Percentiles rank a stretch among this genome's conserved stretches.
phyloP scores from a whole-genome alignment of 352 stramenopile species.

The Pythium periplocum region DNA sequence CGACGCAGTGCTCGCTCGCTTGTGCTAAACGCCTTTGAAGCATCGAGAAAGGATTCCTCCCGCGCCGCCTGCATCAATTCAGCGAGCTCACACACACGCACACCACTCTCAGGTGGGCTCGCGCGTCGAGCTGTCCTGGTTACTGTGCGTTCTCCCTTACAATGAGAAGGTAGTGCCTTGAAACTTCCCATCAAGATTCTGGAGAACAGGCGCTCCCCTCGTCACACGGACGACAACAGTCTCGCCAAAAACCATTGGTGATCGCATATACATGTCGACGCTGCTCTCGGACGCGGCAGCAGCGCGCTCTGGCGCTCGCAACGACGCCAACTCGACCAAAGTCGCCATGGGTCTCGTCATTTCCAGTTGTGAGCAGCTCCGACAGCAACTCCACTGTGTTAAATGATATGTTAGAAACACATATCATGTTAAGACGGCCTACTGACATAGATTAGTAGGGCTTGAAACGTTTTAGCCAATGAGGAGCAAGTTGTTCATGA shows the following conservation, averaged over 20 bases:
- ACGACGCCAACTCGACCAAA: neutral
- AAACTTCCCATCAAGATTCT: constrained; percentile 80
- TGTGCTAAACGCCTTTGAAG: constrained; percentile 75
- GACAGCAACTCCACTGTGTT: neutral
- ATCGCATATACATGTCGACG: constrained; percentile 4
- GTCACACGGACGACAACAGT: constrained; percentile 23
- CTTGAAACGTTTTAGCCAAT: neutral
- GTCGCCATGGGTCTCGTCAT: constrained; percentile 37
- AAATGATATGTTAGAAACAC: too few relatives aligned
- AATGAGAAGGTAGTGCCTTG: constrained; percentile 76
- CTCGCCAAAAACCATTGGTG: constrained; percentile 69
- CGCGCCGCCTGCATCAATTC: constrained; percentile 39
- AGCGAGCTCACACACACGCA: constrained; percentile 6
- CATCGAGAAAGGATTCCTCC: constrained; percentile 50
- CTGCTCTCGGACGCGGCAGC: neutral
- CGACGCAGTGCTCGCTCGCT: neutral
- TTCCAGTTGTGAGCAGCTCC: constrained; percentile 43
- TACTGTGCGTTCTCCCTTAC: constrained; percentile 65
- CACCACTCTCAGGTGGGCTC: neutral
- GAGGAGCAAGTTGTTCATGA: neutral
- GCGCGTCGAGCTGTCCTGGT: neutral
- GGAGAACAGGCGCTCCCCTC: constrained; percentile 28
- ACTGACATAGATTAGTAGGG: too few relatives aligned
- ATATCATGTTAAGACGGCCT: too few relatives aligned
- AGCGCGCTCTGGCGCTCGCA: neutral